phyloP scores from a whole-genome alignment of 306 rosid genomes.

The Dryas alaskensis region DNA sequence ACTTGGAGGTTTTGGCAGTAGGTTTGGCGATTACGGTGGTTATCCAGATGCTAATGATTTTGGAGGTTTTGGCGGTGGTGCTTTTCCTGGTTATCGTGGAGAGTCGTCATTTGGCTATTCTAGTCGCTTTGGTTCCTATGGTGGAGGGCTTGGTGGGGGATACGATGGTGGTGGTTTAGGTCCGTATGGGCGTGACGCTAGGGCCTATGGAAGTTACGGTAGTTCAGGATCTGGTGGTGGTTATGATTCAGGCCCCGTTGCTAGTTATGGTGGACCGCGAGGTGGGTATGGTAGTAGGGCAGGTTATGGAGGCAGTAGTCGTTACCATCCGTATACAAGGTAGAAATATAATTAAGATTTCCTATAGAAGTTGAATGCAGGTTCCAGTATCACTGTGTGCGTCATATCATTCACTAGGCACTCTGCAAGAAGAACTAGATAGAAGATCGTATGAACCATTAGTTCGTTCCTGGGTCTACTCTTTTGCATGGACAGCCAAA shows the following conservation, averaged over 20 bases:
- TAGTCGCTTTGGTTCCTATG: constrained; percentile 44
- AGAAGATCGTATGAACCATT: constrained; percentile 53
- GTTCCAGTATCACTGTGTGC: constrained; percentile 26
- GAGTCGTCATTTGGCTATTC: constrained; percentile 44
- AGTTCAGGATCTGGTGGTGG: constrained; percentile 40
- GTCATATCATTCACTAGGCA: constrained; percentile 25
- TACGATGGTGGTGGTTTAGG: constrained; percentile 42
- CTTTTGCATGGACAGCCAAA: constrained; percentile 36
- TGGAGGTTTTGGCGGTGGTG: constrained; percentile 46
- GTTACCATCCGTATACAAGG: constrained; percentile 52
- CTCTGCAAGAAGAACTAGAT: constrained; percentile 49
- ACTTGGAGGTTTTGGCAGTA: constrained; percentile 38
- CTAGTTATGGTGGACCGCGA: constrained; percentile 45
- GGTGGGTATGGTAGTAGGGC: constrained; percentile 51
- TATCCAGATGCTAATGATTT: constrained; percentile 51
- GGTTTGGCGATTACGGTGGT: constrained; percentile 61
- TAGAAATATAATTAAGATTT: constrained; percentile 46
- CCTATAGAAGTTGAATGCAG: constrained; percentile 53
- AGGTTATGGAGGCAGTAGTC: constrained; percentile 52
- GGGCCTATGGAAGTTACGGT: constrained; percentile 42
- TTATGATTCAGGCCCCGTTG: constrained; percentile 41
- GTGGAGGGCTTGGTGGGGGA: constrained; percentile 45
- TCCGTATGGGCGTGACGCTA: constrained; percentile 45
- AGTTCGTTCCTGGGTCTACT: constrained; percentile 31
- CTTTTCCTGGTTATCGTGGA: constrained; percentile 43